Evolutionary conservation across 1,284 basidiomycete species (phyloP).

Genomic region (Cryptococcus sp.): DNA sequence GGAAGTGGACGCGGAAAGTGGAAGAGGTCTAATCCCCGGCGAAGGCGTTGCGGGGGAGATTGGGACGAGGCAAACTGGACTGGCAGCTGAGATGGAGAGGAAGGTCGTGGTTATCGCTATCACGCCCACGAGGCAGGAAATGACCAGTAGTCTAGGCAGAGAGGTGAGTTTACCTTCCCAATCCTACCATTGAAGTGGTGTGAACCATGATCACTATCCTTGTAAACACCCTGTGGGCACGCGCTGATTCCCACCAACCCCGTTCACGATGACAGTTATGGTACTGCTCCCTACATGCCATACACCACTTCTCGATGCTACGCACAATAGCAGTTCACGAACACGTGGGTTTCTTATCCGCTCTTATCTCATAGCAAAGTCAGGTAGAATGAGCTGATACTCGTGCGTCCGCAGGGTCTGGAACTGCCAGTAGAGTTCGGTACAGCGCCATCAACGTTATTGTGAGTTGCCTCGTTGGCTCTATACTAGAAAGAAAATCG

Average conservation of each 20-base stretch:
- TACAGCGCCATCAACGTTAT: conserved; percentile 47
- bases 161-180: conserved; percentile 35
- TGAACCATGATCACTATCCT: not conserved
- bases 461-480: conserved; percentile 22
- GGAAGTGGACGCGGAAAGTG: not conserved
- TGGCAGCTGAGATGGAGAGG: conserved; percentile 29
- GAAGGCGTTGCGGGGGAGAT: conserved; percentile 17
- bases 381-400: not conserved
- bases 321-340: conserved; percentile 51
- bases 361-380: not conserved
- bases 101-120: conserved; percentile 40
- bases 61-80: conserved; percentile 8
- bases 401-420: conserved; percentile 27
- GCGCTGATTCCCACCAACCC: conserved; percentile 6
- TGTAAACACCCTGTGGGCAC: not conserved
- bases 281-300: conserved; percentile 50
- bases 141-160: conserved; percentile 41
- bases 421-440: conserved; percentile 48
- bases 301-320: conserved; percentile 52
- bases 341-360: conserved; percentile 30
- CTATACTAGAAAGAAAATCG: too few relatives aligned
- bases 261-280: conserved; percentile 33
- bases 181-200: not conserved
- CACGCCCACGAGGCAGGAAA: conserved; percentile 43
- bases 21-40: not conserved